These are phyloP conservation scores for Penicillium flavigenum DNA, from an alignment of 495 filamentous ascomycete species.

Conservation along the genomic window DNA sequence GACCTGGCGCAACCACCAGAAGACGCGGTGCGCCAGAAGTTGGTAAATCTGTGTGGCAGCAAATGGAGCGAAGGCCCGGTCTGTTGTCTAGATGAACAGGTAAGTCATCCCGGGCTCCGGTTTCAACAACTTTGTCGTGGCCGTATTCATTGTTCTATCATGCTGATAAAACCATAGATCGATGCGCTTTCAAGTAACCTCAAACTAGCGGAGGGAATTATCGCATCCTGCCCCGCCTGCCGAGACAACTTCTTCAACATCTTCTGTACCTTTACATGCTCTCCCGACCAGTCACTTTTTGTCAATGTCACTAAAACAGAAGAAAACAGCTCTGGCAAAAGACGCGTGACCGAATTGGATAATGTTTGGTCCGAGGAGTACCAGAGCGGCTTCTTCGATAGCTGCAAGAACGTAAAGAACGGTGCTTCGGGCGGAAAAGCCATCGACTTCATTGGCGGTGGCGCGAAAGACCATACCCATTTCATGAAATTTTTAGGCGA, in stretches of 20 bases:
- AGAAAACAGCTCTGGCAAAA: constrained; percentile 62
- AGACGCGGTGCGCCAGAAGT: constrained; percentile 63
- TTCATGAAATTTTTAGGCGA: constrained; percentile 92
- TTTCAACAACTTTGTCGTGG: not conserved
- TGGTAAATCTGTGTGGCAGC: constrained; percentile 81
- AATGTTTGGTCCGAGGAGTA: constrained; percentile 86
- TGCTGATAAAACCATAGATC: constrained; percentile 50
- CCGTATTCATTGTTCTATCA: not conserved
- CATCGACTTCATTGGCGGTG: constrained; percentile 93
- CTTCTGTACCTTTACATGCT: constrained; percentile 97
- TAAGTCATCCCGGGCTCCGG: constrained; percentile 29
- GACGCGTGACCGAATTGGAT: constrained; percentile 80
- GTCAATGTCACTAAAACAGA: constrained; percentile 84
- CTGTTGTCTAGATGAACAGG: constrained; percentile 83
- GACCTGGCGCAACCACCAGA: constrained; percentile 72
- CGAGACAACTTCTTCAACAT: constrained; percentile 96
- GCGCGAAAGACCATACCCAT: constrained; percentile 81
- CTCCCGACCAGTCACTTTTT: constrained; percentile 92
- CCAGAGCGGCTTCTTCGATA: constrained; percentile 87
- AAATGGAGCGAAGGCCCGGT: constrained; percentile 81
- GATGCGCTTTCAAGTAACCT: constrained; percentile 75
- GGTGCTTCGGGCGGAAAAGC: constrained; percentile 87
- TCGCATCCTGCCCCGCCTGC: constrained; percentile 91
- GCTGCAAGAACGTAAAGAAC: constrained; percentile 98
- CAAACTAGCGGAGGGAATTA: constrained; percentile 81